Percentiles rank a stretch among this genome's conserved stretches.
Evolutionary conservation across 1,139 yeast genomes (phyloP).

Genomic region (Barnettozyma hawaiiensis): DNA sequence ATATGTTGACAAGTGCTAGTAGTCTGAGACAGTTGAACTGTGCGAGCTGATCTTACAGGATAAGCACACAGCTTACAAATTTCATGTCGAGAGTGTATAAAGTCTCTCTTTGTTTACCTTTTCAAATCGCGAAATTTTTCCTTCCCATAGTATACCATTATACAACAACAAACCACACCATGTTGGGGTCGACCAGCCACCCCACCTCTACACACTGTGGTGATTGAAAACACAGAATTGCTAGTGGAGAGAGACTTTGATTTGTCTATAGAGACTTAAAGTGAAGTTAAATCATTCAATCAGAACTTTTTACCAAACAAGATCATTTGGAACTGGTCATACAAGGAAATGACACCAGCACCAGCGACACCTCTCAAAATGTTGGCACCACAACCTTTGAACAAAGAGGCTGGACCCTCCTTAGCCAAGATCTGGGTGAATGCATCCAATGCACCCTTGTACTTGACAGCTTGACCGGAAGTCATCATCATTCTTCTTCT

Average conservation of each 20-base stretch:
- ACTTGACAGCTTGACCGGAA: slow-evolving; percentile 74
- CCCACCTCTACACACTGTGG: too few species aligned
- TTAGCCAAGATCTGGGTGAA: slow-evolving; percentile 63
- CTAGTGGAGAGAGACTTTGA: too few species aligned
- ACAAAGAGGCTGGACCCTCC: slow-evolving; percentile 66
- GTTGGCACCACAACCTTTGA: slow-evolving; percentile 88
- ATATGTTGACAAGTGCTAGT: not conserved
- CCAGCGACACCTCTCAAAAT: slow-evolving; percentile 85
- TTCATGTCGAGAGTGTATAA: not conserved
- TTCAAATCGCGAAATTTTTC: too few species aligned
- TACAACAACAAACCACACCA: too few species aligned
- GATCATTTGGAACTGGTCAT: slow-evolving; percentile 72
- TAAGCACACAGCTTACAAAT: not conserved
- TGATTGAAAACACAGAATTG: too few species aligned
- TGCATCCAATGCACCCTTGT: slow-evolving; percentile 71
- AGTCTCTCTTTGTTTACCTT: not conserved
- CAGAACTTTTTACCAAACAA: slow-evolving; percentile 68
- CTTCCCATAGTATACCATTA: too few species aligned
- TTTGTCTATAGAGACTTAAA: too few species aligned
- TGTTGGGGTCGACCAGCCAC: too few species aligned
- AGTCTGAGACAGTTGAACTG: not conserved
- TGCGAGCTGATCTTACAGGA: not conserved
- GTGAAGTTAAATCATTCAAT: too few species aligned
- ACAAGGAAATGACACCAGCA: slow-evolving; percentile 78
- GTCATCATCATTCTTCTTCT: slow-evolving; percentile 91